Percentiles rank a stretch among this genome's conserved stretches.
Evolutionary conservation across 2,329 filamentous ascomycete genomes (phyloP).

Genomic region (Microdochium trichocladiopsis): DNA sequence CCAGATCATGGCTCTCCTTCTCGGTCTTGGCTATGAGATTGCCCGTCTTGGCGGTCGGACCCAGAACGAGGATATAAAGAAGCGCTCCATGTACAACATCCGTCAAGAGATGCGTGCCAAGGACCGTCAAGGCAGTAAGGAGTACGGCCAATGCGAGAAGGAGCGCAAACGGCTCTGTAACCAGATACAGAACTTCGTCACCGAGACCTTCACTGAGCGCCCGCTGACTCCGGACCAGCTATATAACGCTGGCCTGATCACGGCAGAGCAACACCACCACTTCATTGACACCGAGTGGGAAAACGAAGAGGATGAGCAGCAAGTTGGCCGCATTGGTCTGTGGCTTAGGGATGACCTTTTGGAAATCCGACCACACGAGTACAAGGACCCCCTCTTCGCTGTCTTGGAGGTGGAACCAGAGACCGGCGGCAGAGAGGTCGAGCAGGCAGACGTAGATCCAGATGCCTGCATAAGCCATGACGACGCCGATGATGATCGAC

Average conservation of each 20-base stretch:
- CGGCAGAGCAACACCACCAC: conserved; percentile 53
- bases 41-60: conserved; percentile 59
- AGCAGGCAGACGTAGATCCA: conserved; percentile 36
- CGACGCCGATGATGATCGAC: conserved; percentile 24
- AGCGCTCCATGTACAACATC: conserved; percentile 60
- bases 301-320: conserved; percentile 8
- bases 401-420: conserved; percentile 33
- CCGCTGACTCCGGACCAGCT: conserved; percentile 50
- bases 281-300: conserved; percentile 32
- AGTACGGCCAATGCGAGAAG: conserved; percentile 16
- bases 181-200: conserved; percentile 32
- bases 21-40: conserved; percentile 46
- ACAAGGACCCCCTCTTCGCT: conserved; percentile 17
- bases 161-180: conserved; percentile 17
- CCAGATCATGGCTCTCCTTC: conserved; percentile 63
- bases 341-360: conserved; percentile 50
- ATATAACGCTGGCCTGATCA: conserved; percentile 48
- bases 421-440: conserved; percentile 52
- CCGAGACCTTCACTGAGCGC: conserved; percentile 27
- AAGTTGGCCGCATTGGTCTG: conserved; percentile 32
- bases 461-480: conserved; percentile 25
- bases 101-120: conserved; percentile 21
- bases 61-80: conserved; percentile 56
- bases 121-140: conserved; percentile 8
- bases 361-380: conserved; percentile 11